These are phyloP conservation scores for Epichloe sibirici DNA, from an alignment of 2,329 filamentous ascomycete genomes.

Conservation along the genomic window DNA sequence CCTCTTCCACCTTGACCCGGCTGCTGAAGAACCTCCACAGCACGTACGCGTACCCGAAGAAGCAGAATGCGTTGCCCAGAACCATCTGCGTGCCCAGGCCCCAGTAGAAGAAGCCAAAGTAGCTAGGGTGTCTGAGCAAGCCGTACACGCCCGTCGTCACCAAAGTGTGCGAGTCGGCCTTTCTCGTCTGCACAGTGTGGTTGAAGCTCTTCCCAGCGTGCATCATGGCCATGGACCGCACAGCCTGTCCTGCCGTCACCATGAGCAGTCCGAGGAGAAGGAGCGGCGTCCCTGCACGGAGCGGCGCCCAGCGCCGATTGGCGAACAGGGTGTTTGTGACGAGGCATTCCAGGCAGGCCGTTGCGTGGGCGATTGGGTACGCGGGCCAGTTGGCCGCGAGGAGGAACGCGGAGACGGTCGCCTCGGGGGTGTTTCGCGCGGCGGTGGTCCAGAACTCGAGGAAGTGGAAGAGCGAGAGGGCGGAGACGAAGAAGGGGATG, in stretches of 20 bases:
- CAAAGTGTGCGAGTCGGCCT: constrained; percentile 58
- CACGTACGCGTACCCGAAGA: constrained; percentile 59
- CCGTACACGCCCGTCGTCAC: constrained; percentile 74
- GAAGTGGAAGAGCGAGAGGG: constrained; percentile 79
- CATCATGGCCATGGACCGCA: constrained; percentile 75
- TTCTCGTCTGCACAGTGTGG: constrained; percentile 65
- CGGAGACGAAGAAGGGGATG: constrained; percentile 51
- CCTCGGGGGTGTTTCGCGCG: constrained; percentile 64
- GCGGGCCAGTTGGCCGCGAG: constrained; percentile 72
- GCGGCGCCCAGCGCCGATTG: constrained; percentile 30
- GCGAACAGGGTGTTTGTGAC: constrained; percentile 47
- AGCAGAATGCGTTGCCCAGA: constrained; percentile 72
- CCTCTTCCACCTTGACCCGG: constrained; percentile 71
- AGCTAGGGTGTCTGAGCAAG: constrained; percentile 71
- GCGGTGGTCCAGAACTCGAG: constrained; percentile 92
- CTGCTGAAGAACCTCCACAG: constrained; percentile 76
- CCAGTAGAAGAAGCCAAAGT: constrained; percentile 99
- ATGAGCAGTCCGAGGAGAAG: constrained; percentile 48
- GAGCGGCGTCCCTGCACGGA: constrained; percentile 28
- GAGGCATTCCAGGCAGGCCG: constrained; percentile 62
- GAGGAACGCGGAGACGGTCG: constrained; percentile 65
- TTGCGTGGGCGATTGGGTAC: constrained; percentile 71
- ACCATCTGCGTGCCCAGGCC: constrained; percentile 87
- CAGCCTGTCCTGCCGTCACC: constrained; percentile 57
- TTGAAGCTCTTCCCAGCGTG: constrained; percentile 89